These are phyloP conservation scores for Colletotrichum karsti DNA, from an alignment of 2,329 filamentous ascomycete species.

Conservation along the genomic window DNA sequence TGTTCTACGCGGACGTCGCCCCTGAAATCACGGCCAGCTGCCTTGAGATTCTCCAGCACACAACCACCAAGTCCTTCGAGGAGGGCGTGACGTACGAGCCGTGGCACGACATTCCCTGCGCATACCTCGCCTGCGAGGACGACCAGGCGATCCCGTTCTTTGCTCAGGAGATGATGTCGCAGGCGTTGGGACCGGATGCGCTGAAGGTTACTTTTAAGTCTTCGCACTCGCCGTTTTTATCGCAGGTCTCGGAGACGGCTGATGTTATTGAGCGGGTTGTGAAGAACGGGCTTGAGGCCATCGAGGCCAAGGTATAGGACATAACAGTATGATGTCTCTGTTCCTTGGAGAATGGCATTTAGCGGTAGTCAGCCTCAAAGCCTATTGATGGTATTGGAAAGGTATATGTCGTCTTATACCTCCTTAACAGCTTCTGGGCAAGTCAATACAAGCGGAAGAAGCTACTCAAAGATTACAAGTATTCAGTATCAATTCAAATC, in stretches of 20 bases:
- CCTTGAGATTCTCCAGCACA: conserved; percentile 11
- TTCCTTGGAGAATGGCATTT: too few species aligned
- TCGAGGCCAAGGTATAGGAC: background rate
- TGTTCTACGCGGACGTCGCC: conserved; percentile 35
- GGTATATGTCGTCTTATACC: too few species aligned
- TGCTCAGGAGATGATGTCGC: conserved; percentile 31
- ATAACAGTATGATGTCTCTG: background rate
- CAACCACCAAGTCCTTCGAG: conserved; percentile 28
- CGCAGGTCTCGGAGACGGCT: background rate
- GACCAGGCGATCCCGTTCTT: conserved; percentile 33
- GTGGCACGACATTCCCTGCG: conserved; percentile 35
- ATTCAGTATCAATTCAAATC: too few species aligned
- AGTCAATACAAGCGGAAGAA: too few species aligned
- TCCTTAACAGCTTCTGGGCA: too few species aligned
- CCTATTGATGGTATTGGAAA: too few species aligned
- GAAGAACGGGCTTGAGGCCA: background rate
- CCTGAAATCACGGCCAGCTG: conserved; percentile 8
- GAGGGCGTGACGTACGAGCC: conserved; percentile 33
- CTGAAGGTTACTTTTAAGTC: background rate
- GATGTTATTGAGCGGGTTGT: background rate
- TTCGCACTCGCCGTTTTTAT: conserved; percentile 20
- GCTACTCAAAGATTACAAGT: too few species aligned
- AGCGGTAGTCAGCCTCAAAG: too few species aligned
- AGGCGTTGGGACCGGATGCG: background rate
- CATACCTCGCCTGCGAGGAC: conserved; percentile 34